Conservation (phyloP, 2,329 filamentous ascomycete species). For the Xylaria sp. region DNA sequence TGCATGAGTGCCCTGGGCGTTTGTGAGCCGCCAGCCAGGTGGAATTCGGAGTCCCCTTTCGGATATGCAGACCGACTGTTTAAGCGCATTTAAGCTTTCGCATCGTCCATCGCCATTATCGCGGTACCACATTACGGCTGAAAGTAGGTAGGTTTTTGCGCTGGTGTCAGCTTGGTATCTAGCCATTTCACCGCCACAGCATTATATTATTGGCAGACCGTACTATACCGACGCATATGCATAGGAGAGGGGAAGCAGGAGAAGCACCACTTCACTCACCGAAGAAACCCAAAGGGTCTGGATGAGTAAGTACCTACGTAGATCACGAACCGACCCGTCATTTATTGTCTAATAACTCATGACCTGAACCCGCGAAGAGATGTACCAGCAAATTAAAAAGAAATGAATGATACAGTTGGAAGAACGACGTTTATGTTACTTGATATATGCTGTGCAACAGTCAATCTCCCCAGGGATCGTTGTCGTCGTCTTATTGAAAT, state of each 20-base stretch:
- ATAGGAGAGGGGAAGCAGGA: neutral
- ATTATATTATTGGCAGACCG: neutral
- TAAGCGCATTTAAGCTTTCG: neutral
- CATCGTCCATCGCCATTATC: neutral
- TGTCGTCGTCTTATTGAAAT: neutral
- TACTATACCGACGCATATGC: neutral
- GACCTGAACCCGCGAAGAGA: too few relatives aligned
- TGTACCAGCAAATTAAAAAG: neutral
- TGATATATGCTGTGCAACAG: neutral
- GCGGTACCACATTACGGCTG: neutral
- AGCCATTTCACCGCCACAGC: neutral
- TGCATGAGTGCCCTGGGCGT: neutral
- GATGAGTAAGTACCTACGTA: neutral
- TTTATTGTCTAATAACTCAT: too few relatives aligned
- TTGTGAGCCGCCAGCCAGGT: neutral
- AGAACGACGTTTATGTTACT: neutral
- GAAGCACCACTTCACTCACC: neutral
- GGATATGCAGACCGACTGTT: slow-evolving; percentile 10
- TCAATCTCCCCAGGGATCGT: neutral
- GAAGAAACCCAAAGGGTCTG: neutral
- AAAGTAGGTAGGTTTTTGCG: too few relatives aligned
- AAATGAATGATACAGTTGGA: neutral
- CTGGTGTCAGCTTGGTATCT: neutral
- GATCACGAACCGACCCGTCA: too few relatives aligned
- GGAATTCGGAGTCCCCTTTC: neutral